Conservation (phyloP, 306 rosid species). For the Rosa persica region DNA sequence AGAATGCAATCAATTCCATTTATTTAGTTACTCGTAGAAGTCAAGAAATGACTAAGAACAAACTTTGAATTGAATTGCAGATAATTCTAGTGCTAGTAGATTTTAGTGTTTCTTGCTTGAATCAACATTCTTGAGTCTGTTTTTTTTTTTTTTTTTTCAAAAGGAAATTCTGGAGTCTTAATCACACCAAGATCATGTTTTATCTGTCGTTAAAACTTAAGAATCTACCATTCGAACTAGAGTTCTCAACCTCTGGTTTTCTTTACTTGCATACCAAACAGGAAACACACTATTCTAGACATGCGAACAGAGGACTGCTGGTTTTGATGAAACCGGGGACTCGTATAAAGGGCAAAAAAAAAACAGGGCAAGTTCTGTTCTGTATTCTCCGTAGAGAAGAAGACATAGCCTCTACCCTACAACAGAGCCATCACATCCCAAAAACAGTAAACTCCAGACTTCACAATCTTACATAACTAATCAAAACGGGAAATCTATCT, state of each 20-base stretch:
- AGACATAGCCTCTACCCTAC: constrained; percentile 11
- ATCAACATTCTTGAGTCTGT: background rate
- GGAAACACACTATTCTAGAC: background rate
- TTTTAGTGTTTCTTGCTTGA: background rate
- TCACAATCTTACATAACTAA: constrained; percentile 15
- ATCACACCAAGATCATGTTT: background rate
- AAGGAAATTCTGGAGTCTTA: background rate
- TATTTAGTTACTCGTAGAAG: background rate
- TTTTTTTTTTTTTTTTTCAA: too few relatives aligned
- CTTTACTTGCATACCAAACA: background rate
- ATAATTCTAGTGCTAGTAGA: background rate
- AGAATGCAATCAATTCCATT: background rate
- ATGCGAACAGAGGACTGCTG: background rate
- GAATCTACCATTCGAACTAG: constrained; percentile 5
- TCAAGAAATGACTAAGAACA: background rate
- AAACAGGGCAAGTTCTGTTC: background rate
- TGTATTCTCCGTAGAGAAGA: constrained; percentile 16
- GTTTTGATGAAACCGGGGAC: constrained; percentile 53
- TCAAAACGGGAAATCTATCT: background rate
- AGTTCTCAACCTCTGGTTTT: background rate
- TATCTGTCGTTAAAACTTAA: background rate
- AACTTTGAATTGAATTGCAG: background rate
- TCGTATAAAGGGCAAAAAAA: constrained; percentile 13
- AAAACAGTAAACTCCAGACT: background rate
- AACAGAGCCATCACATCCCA: constrained; percentile 27